These are phyloP conservation scores for Phialocephala sp. DNA, from an alignment of 2,329 filamentous ascomycete genomes.

Conservation along the genomic window DNA sequence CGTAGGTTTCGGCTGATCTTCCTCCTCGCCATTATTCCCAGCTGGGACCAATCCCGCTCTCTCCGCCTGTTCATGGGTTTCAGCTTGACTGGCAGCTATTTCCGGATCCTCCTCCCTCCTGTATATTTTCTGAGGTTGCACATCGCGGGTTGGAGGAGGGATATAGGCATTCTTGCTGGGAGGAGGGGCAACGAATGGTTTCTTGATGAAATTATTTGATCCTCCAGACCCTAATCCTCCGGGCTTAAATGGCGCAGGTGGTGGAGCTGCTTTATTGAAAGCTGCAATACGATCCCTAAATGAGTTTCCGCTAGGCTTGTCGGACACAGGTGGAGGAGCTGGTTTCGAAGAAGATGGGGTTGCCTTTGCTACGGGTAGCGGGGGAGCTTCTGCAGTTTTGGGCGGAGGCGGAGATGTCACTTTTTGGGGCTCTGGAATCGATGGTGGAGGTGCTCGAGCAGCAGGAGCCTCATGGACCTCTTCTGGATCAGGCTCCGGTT, in stretches of 20 bases:
- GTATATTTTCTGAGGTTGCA: slow-evolving; percentile 76
- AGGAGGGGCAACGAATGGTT: slow-evolving; percentile 93
- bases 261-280: slow-evolving; percentile 91
- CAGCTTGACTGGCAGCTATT: slow-evolving; percentile 67
- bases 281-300: slow-evolving; percentile 97
- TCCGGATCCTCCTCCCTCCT: slow-evolving; percentile 86
- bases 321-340: slow-evolving; percentile 69
- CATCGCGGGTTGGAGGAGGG: slow-evolving; percentile 70
- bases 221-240: slow-evolving; percentile 61
- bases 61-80: slow-evolving; percentile 70
- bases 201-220: slow-evolving; percentile 82
- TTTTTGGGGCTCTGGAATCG: slow-evolving; percentile 45
- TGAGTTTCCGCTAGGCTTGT: slow-evolving; percentile 77
- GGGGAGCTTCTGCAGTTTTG: slow-evolving; percentile 40
- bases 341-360: slow-evolving; percentile 42
- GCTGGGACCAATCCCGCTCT: slow-evolving; percentile 64
- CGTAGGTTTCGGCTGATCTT: slow-evolving; percentile 88
- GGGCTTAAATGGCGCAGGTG: slow-evolving; percentile 89
- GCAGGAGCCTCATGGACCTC: slow-evolving; percentile 44
- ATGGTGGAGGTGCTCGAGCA: slow-evolving; percentile 43
- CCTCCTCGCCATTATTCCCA: slow-evolving; percentile 59
- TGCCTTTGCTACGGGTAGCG: slow-evolving; percentile 41
- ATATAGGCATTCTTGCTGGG: slow-evolving; percentile 92
- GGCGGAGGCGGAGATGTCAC: slow-evolving; percentile 43
- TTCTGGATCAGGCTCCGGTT: slow-evolving; percentile 46